Evolutionary conservation across 1,139 yeast genomes (phyloP).

Genomic region (Candida gigantensis): DNA sequence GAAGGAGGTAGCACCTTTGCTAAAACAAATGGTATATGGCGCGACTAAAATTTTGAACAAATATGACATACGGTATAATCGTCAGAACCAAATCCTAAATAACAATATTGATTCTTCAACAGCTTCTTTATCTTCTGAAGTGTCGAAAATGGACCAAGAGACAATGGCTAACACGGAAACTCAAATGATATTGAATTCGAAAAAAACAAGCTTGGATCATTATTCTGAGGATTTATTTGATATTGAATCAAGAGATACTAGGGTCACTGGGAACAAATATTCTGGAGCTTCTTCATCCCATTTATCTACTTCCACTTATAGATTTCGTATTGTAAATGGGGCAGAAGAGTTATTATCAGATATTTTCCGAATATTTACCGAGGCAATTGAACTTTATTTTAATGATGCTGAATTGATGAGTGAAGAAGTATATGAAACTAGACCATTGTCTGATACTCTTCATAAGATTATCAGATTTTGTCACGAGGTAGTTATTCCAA

Average conservation of each 20-base stretch:
- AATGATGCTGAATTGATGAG: slow-evolving; percentile 30
- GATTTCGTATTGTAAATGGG: slow-evolving; percentile 16
- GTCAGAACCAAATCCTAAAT: background rate
- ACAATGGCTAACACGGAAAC: slow-evolving; percentile 8
- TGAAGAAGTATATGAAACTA: slow-evolving; percentile 17
- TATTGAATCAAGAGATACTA: slow-evolving; percentile 1
- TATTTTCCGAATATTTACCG: slow-evolving; percentile 35
- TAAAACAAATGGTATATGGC: slow-evolving; percentile 33
- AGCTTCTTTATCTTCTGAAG: slow-evolving; percentile 12
- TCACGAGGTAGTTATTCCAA: slow-evolving; percentile 31
- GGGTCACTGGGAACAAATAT: slow-evolving; percentile 3
- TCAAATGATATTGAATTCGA: slow-evolving; percentile 7
- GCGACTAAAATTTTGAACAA: slow-evolving; percentile 31
- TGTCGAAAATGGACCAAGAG: slow-evolving; percentile 10
- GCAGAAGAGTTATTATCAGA: slow-evolving; percentile 39
- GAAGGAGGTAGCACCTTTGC: slow-evolving; percentile 21
- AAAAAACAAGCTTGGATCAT: slow-evolving; percentile 15
- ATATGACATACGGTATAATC: slow-evolving; percentile 18
- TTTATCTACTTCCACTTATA: slow-evolving; percentile 10
- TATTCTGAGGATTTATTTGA: slow-evolving; percentile 12
- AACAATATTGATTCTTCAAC: slow-evolving; percentile 9
- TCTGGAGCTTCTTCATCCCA: slow-evolving; percentile 3
- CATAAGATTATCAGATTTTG: slow-evolving; percentile 20
- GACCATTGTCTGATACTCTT: slow-evolving; percentile 19
- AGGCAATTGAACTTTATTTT: slow-evolving; percentile 38